These are phyloP conservation scores for Rhododendron kiyosumense DNA, from an alignment of 148 eudicot species.

Conservation along the genomic window DNA sequence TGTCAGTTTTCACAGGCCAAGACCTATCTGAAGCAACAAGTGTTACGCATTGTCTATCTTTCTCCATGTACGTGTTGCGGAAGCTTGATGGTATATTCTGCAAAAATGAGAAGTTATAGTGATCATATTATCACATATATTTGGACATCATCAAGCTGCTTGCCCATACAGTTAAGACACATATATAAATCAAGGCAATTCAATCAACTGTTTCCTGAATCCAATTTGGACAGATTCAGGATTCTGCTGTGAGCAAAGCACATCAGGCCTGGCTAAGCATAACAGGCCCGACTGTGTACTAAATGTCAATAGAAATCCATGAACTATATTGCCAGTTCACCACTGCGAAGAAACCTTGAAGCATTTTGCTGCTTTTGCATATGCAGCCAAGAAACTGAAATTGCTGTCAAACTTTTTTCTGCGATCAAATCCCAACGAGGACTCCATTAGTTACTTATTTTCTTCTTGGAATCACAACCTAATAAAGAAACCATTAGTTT, in stretches of 20 bases:
- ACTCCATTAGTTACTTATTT: too few species aligned
- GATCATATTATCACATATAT: too few species aligned
- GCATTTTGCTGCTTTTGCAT: not conserved
- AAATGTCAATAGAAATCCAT: not conserved
- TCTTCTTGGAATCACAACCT: not conserved
- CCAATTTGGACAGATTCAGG: not conserved
- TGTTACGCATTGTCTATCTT: not conserved
- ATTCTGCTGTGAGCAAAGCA: not conserved
- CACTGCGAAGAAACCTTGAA: not conserved
- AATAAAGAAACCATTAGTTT: not conserved
- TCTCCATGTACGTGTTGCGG: not conserved
- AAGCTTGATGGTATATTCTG: conserved; percentile 17
- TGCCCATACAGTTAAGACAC: not conserved
- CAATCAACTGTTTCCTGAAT: not conserved
- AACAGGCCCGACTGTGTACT: not conserved
- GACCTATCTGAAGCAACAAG: not conserved
- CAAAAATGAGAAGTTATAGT: not conserved
- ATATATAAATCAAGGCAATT: not conserved
- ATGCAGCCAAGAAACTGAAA: not conserved
- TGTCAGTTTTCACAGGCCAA: not conserved
- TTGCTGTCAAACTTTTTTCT: not conserved
- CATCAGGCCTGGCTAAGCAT: not conserved
- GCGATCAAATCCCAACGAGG: not conserved
- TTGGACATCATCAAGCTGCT: not conserved
- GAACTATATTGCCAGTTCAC: not conserved